Percentiles rank a stretch among this genome's conserved stretches.
Conservation (phyloP, 805 yeast species). For the Candida bentonensis region DNA sequence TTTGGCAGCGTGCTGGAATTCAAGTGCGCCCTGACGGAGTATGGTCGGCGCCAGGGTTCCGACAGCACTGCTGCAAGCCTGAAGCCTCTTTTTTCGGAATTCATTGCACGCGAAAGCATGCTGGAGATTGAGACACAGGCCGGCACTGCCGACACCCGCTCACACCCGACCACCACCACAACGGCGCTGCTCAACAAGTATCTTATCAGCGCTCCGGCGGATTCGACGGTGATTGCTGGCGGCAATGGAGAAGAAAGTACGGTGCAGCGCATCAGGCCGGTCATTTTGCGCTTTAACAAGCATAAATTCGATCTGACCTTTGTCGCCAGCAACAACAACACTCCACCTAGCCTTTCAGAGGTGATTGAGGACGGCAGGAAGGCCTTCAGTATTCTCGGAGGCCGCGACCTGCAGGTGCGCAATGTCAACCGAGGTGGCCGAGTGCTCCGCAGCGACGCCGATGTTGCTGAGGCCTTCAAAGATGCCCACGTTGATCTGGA, state of each 20-base stretch:
- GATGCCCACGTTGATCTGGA: conserved; percentile 29
- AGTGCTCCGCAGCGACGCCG: conserved; percentile 30
- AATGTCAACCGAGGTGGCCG: conserved; percentile 18
- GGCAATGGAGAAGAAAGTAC: neutral
- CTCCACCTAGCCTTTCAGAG: conserved; percentile 72
- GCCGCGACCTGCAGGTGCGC: conserved; percentile 24
- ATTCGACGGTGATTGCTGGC: neutral
- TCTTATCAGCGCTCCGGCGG: neutral
- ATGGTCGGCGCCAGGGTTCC: neutral
- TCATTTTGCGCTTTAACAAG: conserved; percentile 19
- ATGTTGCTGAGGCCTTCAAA: conserved; percentile 33
- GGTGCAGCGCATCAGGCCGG: conserved; percentile 11
- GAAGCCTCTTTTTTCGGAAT: neutral
- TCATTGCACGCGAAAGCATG: neutral
- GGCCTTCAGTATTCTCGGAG: conserved; percentile 45
- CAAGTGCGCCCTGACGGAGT: neutral
- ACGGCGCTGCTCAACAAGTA: neutral
- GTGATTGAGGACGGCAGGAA: conserved; percentile 62
- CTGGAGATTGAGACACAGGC: neutral
- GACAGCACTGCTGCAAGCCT: neutral
- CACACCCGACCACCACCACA: neutral
- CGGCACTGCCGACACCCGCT: neutral
- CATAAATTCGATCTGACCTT: conserved; percentile 44
- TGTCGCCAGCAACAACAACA: conserved; percentile 40
- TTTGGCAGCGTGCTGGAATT: neutral